phyloP scores from a whole-genome alignment of 2,329 filamentous ascomycete species.

The Venturia pyrina region DNA sequence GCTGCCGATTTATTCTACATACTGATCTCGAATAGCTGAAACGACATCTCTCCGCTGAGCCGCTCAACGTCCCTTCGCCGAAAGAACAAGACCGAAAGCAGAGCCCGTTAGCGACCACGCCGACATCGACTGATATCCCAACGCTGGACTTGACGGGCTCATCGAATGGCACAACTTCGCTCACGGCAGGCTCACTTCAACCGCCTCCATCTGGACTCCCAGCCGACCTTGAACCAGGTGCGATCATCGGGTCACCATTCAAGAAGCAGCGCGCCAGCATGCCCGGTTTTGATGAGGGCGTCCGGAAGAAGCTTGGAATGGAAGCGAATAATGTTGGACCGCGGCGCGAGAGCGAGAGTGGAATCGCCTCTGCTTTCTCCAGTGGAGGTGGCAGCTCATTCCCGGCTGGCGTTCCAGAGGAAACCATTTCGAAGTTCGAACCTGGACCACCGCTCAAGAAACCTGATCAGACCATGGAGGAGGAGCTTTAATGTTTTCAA shows the following conservation, averaged over 20 bases:
- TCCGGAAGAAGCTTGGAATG: conserved; percentile 26
- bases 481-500: conserved; percentile 29
- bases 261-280: conserved; percentile 64
- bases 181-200: conserved; percentile 6
- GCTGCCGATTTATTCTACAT: not conserved
- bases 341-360: conserved; percentile 19
- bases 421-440: conserved; percentile 7
- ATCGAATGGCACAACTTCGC: conserved; percentile 15
- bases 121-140: not conserved
- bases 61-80: conserved; percentile 28
- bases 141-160: not conserved
- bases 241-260: conserved; percentile 55
- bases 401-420: conserved; percentile 5
- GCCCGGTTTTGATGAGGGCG: conserved; percentile 37
- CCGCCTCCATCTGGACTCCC: conserved; percentile 27
- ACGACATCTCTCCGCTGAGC: conserved; percentile 67
- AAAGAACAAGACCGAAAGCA: conserved; percentile 8
- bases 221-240: conserved; percentile 11
- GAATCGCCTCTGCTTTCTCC: conserved; percentile 25
- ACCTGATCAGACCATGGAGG: conserved; percentile 17
- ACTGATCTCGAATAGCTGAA: conserved; percentile 50
- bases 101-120: conserved; percentile 16
- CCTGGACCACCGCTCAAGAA: conserved; percentile 17
- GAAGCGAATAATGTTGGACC: conserved; percentile 11
- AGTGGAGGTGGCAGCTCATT: conserved; percentile 23